These are phyloP conservation scores for Glaciozyma antarctica DNA, from an alignment of 768 basidiomycete species.

Conservation along the genomic window DNA sequence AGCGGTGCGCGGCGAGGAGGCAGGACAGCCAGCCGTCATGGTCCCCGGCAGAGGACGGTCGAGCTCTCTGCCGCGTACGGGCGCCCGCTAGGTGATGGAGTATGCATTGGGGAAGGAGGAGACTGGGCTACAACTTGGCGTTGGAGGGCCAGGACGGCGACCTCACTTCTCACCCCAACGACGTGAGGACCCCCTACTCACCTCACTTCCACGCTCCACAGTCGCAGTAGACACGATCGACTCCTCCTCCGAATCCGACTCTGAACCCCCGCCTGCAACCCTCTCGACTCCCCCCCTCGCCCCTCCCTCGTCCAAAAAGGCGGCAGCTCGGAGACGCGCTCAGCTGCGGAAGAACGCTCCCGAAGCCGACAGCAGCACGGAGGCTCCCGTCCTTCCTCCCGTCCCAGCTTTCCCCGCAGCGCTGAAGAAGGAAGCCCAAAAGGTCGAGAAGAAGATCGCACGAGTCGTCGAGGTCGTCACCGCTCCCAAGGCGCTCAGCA, in stretches of 20 bases:
- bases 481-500: background rate
- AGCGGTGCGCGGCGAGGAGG: too few species aligned
- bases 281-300: background rate
- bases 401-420: background rate
- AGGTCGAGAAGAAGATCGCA: background rate
- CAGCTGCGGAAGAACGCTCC: constrained; percentile 26
- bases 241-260: background rate
- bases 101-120: too few species aligned
- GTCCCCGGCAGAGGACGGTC: too few species aligned
- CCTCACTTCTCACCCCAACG: too few species aligned
- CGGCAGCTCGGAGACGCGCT: constrained; percentile 18
- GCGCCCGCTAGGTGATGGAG: too few species aligned
- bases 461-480: background rate
- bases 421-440: background rate
- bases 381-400: constrained; percentile 11
- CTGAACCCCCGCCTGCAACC: background rate
- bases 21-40: too few species aligned
- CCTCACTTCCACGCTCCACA: background rate
- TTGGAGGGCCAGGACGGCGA: too few species aligned
- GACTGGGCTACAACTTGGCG: too few species aligned
- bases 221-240: background rate
- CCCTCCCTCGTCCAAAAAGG: constrained; percentile 17
- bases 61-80: too few species aligned
- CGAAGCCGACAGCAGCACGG: background rate
- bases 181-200: background rate